Evolutionary conservation across 2,329 filamentous ascomycete species (phyloP).

Genomic region (Arthrocladium fulminans): DNA sequence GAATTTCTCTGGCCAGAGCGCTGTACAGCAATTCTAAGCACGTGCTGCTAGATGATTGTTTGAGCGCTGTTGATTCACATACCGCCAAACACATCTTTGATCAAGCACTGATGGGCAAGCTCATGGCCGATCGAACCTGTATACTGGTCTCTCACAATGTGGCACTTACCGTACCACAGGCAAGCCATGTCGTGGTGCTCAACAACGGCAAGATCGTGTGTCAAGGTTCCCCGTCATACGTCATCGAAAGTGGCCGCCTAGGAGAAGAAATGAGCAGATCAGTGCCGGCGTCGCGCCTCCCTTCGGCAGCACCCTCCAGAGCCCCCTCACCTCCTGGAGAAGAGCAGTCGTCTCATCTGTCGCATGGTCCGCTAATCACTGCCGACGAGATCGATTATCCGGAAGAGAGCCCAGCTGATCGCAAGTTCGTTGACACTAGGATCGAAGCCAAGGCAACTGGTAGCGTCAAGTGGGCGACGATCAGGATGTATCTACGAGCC

Average conservation of each 20-base stretch:
- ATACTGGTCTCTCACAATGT: slow-evolving; percentile 95
- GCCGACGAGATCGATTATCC: slow-evolving; percentile 25
- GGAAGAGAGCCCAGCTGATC: slow-evolving; percentile 25
- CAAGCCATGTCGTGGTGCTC: slow-evolving; percentile 72
- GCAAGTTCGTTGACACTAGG: slow-evolving; percentile 34
- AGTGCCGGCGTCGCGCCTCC: slow-evolving; percentile 56
- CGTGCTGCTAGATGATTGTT: slow-evolving; percentile 83
- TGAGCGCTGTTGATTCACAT: slow-evolving; percentile 94
- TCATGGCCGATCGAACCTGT: slow-evolving; percentile 85
- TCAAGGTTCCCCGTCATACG: slow-evolving; percentile 67
- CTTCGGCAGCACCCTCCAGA: slow-evolving; percentile 68
- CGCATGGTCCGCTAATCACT: slow-evolving; percentile 28
- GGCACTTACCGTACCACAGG: slow-evolving; percentile 71
- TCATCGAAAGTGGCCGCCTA: slow-evolving; percentile 79
- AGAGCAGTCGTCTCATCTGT: slow-evolving; percentile 32
- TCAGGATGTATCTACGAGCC: slow-evolving; percentile 71
- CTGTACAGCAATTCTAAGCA: slow-evolving; percentile 94
- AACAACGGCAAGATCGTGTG: slow-evolving; percentile 73
- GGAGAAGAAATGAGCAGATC: slow-evolving; percentile 78
- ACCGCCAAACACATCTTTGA: slow-evolving; percentile 98
- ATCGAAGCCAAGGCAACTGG: slow-evolving; percentile 75
- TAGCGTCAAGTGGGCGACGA: slow-evolving; percentile 78
- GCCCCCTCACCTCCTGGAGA: slow-evolving; percentile 59
- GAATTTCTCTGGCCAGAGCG: slow-evolving; percentile 90
- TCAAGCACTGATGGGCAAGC: slow-evolving; percentile 76